Percentiles rank a stretch among this genome's conserved stretches.
Conservation (phyloP, 2,329 filamentous ascomycete species). For the Trichoderma hamatum region DNA sequence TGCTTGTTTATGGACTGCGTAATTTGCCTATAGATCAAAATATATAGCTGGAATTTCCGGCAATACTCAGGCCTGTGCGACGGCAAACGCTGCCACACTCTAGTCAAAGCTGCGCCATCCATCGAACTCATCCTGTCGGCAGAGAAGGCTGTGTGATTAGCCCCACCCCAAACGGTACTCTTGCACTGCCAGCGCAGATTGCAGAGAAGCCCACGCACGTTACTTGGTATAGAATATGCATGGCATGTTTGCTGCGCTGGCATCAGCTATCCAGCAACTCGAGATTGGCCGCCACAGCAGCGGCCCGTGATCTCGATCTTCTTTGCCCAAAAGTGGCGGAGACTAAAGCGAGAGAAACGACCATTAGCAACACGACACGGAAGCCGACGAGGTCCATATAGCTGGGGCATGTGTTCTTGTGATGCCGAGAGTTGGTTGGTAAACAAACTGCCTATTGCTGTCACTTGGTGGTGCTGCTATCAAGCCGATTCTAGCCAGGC, state of each 20-base stretch:
- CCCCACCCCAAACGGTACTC: not conserved
- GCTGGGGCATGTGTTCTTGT: not conserved
- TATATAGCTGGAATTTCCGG: not conserved
- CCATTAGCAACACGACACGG: not conserved
- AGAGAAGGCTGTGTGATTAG: not conserved
- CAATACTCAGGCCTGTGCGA: not conserved
- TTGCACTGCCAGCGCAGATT: not conserved
- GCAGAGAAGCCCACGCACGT: not conserved
- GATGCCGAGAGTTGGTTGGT: not conserved
- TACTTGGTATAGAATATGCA: not conserved
- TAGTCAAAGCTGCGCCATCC: not conserved
- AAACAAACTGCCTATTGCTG: not conserved
- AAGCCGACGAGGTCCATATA: not conserved
- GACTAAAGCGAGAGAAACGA: not conserved
- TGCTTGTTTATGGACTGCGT: not conserved
- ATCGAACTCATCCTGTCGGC: not conserved
- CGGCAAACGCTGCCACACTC: not conserved
- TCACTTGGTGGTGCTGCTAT: not conserved
- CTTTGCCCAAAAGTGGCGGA: not conserved
- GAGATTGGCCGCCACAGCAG: not conserved
- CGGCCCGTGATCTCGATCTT: not conserved
- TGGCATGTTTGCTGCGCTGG: not conserved
- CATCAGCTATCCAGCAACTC: not conserved
- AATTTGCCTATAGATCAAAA: not conserved
- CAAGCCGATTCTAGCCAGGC: not conserved